phyloP scores from a whole-genome alignment of 108 stramenopile genomes.

The Nitzschia inconspicua region DNA sequence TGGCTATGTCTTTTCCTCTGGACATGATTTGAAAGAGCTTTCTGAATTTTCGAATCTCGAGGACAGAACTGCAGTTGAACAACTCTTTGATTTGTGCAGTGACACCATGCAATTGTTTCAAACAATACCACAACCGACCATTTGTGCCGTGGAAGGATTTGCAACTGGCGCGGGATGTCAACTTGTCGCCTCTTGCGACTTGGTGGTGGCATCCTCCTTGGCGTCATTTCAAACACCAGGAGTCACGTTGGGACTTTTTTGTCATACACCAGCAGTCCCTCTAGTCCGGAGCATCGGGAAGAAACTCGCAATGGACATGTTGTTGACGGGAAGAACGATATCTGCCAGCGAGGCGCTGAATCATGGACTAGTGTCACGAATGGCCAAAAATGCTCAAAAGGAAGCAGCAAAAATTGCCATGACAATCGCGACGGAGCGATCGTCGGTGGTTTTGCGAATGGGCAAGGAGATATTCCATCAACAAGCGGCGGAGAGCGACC shows the following conservation, averaged over 20 bases:
- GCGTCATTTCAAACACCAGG: conserved; percentile 69
- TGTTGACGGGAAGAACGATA: conserved; percentile 64
- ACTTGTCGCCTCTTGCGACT: conserved; percentile 74
- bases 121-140: conserved; percentile 48
- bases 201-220: conserved; percentile 43
- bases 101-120: conserved; percentile 49
- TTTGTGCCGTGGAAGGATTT: conserved; percentile 65
- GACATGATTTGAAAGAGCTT: conserved; percentile 70
- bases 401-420: conserved; percentile 7
- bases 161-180: conserved; percentile 84
- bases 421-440: conserved; percentile 38
- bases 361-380: conserved; percentile 49
- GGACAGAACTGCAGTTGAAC: conserved; percentile 1
- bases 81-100: conserved; percentile 58
- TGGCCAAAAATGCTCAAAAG: conserved; percentile 21
- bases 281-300: conserved; percentile 40
- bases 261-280: conserved; percentile 73
- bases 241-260: conserved; percentile 70
- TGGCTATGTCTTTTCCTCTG: conserved; percentile 48
- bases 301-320: conserved; percentile 80
- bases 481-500: conserved; percentile 35
- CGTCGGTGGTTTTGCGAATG: conserved; percentile 37
- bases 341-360: conserved; percentile 49
- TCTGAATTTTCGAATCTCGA: conserved; percentile 13
- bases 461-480: conserved; percentile 61